Percentiles rank a stretch among this genome's conserved stretches.
Evolutionary conservation across 768 basidiomycete genomes (phyloP).

Genomic region (Baorangia bicolor): DNA sequence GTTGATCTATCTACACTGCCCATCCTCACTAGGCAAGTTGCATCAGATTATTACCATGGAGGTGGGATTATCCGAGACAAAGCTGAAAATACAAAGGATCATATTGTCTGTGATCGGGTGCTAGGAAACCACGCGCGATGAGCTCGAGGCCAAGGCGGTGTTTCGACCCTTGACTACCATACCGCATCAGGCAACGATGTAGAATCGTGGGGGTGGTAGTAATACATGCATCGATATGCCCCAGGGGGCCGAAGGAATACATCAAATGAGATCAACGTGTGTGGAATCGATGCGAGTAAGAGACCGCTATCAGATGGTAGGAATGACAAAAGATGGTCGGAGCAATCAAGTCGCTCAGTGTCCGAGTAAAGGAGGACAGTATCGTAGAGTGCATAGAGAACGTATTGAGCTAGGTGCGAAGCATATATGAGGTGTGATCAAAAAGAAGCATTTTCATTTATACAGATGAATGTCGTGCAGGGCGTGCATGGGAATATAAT

Average conservation of each 20-base stretch:
- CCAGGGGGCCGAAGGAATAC: slow-evolving; percentile 10
- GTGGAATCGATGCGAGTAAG: not conserved
- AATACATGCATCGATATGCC: slow-evolving; percentile 14
- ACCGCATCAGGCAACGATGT: not conserved
- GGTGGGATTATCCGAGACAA: not conserved
- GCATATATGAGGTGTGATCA: slow-evolving; percentile 15
- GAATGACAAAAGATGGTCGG: not conserved
- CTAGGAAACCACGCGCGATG: not conserved
- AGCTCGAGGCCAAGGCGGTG: slow-evolving; percentile 7
- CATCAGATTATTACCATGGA: not conserved
- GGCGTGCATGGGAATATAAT: slow-evolving; percentile 22
- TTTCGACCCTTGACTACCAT: not conserved
- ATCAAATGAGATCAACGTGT: slow-evolving; percentile 21
- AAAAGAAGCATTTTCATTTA: slow-evolving; percentile 13
- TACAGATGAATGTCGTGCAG: slow-evolving; percentile 17
- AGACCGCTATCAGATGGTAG: not conserved
- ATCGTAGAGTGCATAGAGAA: slow-evolving; percentile 20
- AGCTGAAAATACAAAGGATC: not conserved
- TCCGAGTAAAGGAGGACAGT: not conserved
- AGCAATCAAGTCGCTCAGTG: not conserved
- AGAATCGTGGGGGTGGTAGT: slow-evolving; percentile 2
- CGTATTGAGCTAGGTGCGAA: not conserved
- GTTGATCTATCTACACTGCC: not conserved
- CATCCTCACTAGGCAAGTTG: too few species aligned
- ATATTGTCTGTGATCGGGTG: not conserved